Evolutionary conservation across 176 grass and related monocot species (phyloP).

Genomic region (Avena sativa): DNA sequence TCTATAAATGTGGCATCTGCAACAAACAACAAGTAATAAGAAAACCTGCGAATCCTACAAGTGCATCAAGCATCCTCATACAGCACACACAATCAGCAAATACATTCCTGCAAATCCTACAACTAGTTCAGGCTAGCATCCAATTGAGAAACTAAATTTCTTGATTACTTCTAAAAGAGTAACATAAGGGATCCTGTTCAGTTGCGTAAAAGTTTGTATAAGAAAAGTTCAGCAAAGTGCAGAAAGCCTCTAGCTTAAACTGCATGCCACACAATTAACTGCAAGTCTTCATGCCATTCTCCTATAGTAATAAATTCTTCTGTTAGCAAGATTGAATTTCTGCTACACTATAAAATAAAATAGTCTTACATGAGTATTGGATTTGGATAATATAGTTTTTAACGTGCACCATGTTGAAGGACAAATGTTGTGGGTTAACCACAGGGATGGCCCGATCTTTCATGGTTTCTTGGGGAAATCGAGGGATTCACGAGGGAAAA

Average conservation of each 20-base stretch:
- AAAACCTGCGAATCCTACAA: not conserved
- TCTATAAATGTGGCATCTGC: not conserved
- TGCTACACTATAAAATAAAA: not conserved
- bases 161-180: not conserved
- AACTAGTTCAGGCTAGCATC: not conserved
- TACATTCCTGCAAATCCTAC: not conserved
- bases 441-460: no score
- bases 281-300: not conserved
- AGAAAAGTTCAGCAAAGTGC: not conserved
- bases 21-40: not conserved
- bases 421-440: no score
- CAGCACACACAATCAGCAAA: not conserved
- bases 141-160: constrained; percentile 1
- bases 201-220: not conserved
- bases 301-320: not conserved
- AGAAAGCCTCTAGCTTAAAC: not conserved
- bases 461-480: no score
- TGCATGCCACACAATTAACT: not conserved
- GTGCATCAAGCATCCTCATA: not conserved
- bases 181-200: not conserved
- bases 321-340: not conserved
- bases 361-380: not conserved
- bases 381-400: not conserved
- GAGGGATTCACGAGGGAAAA: no score
- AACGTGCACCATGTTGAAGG: no score